Conservation (phyloP, 2,329 filamentous ascomycete species). For the Diaporthe citri region DNA sequence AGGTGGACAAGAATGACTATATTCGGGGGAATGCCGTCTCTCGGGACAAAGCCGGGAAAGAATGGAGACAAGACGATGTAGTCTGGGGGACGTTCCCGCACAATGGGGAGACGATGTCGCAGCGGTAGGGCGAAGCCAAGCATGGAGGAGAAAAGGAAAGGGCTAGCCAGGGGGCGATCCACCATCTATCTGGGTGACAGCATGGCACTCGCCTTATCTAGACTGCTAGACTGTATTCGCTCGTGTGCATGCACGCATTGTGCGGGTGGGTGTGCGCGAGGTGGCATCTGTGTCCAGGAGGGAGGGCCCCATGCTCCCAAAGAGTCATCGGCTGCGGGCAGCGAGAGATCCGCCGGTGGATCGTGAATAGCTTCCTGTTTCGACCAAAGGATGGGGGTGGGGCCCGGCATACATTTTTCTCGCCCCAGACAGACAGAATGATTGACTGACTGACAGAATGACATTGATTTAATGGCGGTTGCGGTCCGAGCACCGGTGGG, state of each 20-base stretch:
- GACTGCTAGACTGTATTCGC: slow-evolving; percentile 13
- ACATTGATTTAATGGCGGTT: neutral
- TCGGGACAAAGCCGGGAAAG: neutral
- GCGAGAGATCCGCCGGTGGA: slow-evolving; percentile 2
- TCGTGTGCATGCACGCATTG: neutral
- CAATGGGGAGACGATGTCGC: neutral
- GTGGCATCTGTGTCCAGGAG: neutral
- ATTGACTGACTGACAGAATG: neutral
- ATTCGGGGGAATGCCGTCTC: slow-evolving; percentile 1
- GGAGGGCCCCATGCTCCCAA: neutral
- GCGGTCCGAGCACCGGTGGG: slow-evolving; percentile 36
- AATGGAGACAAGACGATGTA: slow-evolving; percentile 1
- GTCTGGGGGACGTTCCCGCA: neutral
- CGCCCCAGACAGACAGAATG: neutral
- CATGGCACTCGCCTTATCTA: slow-evolving; percentile 33
- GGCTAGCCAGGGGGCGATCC: neutral
- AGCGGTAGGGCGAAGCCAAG: slow-evolving; percentile 1
- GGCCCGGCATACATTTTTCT: neutral
- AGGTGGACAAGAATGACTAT: neutral
- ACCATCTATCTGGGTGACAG: neutral
- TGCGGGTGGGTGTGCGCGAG: neutral
- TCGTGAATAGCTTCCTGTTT: slow-evolving; percentile 6
- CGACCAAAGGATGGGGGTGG: slow-evolving; percentile 8
- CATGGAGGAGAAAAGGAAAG: neutral
- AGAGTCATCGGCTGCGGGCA: slow-evolving; percentile 20